A percentile compares a stretch with the other conserved stretches of the same genome.
Evolutionary conservation across 2,329 filamentous ascomycete genomes (phyloP).

Genomic region (Zymoseptoria pseudotritici): DNA sequence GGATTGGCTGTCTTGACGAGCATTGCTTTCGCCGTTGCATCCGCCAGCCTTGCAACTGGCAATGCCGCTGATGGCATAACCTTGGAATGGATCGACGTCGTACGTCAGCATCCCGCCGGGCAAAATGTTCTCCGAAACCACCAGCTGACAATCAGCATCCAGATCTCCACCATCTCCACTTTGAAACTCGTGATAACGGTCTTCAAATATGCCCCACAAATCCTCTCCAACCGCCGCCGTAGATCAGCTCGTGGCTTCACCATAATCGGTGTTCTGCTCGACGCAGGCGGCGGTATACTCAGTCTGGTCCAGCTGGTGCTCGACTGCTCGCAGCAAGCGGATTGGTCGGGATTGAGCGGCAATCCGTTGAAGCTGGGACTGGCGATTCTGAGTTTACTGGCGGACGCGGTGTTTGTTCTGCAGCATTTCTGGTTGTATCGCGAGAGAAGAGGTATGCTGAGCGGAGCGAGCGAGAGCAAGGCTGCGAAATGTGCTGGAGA

Average conservation of each 20-base stretch:
- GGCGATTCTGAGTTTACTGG: constrained; percentile 75
- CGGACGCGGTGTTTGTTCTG: constrained; percentile 74
- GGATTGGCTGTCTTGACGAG: background rate
- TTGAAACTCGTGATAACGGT: constrained; percentile 83
- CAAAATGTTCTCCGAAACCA: background rate
- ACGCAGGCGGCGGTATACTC: constrained; percentile 71
- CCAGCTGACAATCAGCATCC: background rate
- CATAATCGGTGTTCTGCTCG: constrained; percentile 63
- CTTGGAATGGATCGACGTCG: constrained; percentile 59
- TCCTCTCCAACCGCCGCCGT: constrained; percentile 73
- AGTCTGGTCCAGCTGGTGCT: constrained; percentile 74
- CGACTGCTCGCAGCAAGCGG: constrained; percentile 73
- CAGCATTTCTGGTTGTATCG: constrained; percentile 81
- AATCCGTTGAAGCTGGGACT: constrained; percentile 87
- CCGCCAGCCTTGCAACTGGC: background rate
- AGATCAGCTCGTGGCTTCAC: constrained; percentile 76
- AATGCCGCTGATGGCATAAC: background rate
- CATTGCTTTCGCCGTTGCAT: background rate
- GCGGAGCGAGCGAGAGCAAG: background rate
- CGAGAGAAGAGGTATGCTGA: background rate
- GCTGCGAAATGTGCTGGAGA: background rate
- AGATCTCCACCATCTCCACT: constrained; percentile 66
- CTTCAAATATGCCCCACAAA: constrained; percentile 87
- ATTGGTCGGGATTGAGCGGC: constrained; percentile 85
- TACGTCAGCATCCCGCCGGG: constrained; percentile 24